Base-by-base conservation (phyloP, 2,329 filamentous ascomycete species). In the Penicillium sp. region DNA sequence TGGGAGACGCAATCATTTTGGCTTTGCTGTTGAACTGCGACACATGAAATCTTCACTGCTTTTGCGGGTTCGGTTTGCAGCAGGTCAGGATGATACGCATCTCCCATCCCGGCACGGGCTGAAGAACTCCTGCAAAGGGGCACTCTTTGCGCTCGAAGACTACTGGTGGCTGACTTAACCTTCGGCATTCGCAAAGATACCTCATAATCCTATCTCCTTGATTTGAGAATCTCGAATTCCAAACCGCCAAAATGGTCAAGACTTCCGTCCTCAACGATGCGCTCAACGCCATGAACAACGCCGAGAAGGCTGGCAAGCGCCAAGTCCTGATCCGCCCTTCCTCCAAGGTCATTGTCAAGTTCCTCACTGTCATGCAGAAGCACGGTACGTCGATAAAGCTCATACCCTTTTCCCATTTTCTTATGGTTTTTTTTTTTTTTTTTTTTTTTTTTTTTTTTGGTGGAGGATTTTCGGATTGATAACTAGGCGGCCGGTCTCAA, bases 261-360 rank as follows among this genome's bases (percentile, higher is more conserved):
- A 97, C 94, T 75, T 96, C 92, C 79, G 94, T 97, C 76, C 92
- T 99, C 81, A 95, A 97, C 87, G 94, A 99, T 89, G 92, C 91
- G 78, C 90, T 97, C 75, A 96, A 96, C 81, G 85, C 87, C 85
- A 97, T 99, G 89, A 99, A 99, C 92, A 99, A 99, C 82, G 94
- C 94, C 86, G 95, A 99, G 88, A 97, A 99, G 90, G 85, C 90
- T 72, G 94, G 94, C 84, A 97, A 97, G 90, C 92, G 94, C 77
- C 94, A 99, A 85, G 94, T 97, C 77, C 77, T 99, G 79, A 97
- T 99, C 86, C 88, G 92, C 75, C 94, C 95, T 72, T 90, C 87
- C 80, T 97, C 94, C 81, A 99, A 99, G 90, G 94, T 99, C 85
- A 99, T 99, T 75, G 83, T 95, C 85, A 97, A 97, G 87, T 99